A percentile compares a stretch with the other conserved stretches of the same genome.
Evolutionary conservation across 306 rosid species (phyloP).

Genomic region (Macrotyloma uniflorum): DNA sequence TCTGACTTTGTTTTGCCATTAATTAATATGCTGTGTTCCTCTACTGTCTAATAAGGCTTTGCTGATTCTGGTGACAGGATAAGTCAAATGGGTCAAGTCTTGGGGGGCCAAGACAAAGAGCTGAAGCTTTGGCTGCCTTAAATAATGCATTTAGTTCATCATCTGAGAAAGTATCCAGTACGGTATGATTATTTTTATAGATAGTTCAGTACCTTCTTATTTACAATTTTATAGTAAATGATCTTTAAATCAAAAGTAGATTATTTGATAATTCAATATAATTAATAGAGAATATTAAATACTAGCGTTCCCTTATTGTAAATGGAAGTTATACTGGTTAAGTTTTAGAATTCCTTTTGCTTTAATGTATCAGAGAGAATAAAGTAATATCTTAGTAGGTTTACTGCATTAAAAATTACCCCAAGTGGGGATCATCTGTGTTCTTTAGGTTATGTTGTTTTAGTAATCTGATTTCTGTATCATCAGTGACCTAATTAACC

Average conservation of each 20-base stretch:
- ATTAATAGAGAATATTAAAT: background rate
- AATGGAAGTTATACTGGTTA: background rate
- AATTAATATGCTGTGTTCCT: background rate
- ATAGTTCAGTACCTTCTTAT: background rate
- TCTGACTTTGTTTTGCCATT: conserved; percentile 5
- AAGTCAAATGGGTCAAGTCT: conserved; percentile 48
- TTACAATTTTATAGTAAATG: background rate
- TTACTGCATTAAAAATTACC: background rate
- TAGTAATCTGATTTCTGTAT: conserved; percentile 15
- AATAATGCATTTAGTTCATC: conserved; percentile 75
- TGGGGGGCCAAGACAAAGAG: conserved; percentile 59
- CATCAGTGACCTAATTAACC: background rate
- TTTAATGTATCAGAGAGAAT: conserved; percentile 14
- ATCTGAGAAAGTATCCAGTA: conserved; percentile 41
- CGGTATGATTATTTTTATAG: conserved; percentile 37
- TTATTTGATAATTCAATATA: background rate
- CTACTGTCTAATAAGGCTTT: conserved; percentile 16
- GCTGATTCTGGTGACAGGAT: conserved; percentile 41
- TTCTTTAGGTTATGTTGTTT: background rate
- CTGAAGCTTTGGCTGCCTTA: conserved; percentile 60
- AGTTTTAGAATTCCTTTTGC: background rate
- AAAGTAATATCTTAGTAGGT: background rate
- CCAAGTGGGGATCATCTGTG: background rate
- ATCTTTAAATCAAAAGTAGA: background rate
- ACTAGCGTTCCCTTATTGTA: background rate